Percentiles rank a stretch among this genome's conserved stretches.
Conservation (phyloP, 352 stramenopile genomes). For the Blastocystis sp. region DNA sequence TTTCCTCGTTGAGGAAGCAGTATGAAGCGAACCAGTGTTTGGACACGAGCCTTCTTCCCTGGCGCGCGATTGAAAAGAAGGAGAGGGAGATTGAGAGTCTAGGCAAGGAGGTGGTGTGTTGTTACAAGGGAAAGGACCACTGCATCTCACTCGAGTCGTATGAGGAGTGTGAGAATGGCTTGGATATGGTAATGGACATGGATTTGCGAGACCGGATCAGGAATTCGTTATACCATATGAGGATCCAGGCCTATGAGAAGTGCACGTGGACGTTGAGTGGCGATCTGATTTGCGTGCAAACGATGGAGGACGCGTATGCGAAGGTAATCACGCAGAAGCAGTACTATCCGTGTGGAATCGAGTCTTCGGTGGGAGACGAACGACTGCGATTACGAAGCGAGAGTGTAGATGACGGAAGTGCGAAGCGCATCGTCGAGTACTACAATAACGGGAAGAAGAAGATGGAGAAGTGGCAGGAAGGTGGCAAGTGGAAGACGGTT, state of each 20-base stretch:
- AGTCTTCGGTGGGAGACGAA: neutral
- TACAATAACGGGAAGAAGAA: constrained; percentile 45
- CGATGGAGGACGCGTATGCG: neutral
- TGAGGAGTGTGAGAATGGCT: neutral
- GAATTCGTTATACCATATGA: neutral
- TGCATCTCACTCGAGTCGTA: neutral
- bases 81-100: neutral
- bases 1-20: neutral
- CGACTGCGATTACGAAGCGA: neutral
- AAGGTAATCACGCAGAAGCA: neutral
- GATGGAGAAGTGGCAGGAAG: neutral
- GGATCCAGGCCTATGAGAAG: neutral
- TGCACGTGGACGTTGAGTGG: constrained; percentile 5
- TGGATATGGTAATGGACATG: neutral
- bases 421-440: neutral
- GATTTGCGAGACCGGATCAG: neutral
- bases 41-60: neutral
- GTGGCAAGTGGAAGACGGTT: neutral
- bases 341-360: constrained; percentile 4
- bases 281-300: neutral
- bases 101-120: neutral
- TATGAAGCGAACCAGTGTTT: neutral
- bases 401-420: neutral
- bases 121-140: neutral
- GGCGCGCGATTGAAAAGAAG: neutral